Evolutionary conservation across 345 rosid genomes (phyloP).

Genomic region (Syzygium jambos): DNA sequence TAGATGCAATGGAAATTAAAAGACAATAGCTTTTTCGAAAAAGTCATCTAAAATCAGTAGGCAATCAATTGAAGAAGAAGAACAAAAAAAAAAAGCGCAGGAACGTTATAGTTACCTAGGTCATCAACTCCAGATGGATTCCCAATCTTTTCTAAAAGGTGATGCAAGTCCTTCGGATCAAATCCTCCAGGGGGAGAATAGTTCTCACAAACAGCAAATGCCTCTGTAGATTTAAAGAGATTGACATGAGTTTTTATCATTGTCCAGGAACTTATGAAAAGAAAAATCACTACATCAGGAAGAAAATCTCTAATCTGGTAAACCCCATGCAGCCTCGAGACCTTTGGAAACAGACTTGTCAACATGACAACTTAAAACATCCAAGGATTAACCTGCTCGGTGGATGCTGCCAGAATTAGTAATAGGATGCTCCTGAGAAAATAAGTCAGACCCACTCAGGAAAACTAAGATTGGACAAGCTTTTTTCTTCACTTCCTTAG

Average conservation of each 20-base stretch:
- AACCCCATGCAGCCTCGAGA: not conserved
- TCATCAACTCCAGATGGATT: slow-evolving; percentile 84
- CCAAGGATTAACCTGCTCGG: not conserved
- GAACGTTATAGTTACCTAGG: slow-evolving; percentile 39
- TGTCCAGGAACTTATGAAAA: not conserved
- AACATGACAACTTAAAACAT: too few species aligned
- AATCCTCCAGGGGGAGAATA: slow-evolving; percentile 88
- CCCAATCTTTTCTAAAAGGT: slow-evolving; percentile 81
- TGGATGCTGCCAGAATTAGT: not conserved
- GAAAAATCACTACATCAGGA: too few species aligned
- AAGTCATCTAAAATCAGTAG: not conserved
- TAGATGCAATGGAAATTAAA: not conserved
- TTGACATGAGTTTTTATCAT: not conserved
- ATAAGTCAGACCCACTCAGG: not conserved
- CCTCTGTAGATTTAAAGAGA: slow-evolving; percentile 36
- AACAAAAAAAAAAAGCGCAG: too few species aligned
- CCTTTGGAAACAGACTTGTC: too few species aligned
- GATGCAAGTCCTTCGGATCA: slow-evolving; percentile 70
- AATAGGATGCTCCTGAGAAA: not conserved
- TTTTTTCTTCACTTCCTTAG: not conserved
- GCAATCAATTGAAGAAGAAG: not conserved
- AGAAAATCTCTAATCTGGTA: not conserved
- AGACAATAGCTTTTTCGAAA: too few species aligned
- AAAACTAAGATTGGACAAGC: not conserved
- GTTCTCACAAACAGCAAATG: slow-evolving; percentile 92